Conservation (phyloP, 2,329 filamentous ascomycete species). For the Talaromyces pinophilus region DNA sequence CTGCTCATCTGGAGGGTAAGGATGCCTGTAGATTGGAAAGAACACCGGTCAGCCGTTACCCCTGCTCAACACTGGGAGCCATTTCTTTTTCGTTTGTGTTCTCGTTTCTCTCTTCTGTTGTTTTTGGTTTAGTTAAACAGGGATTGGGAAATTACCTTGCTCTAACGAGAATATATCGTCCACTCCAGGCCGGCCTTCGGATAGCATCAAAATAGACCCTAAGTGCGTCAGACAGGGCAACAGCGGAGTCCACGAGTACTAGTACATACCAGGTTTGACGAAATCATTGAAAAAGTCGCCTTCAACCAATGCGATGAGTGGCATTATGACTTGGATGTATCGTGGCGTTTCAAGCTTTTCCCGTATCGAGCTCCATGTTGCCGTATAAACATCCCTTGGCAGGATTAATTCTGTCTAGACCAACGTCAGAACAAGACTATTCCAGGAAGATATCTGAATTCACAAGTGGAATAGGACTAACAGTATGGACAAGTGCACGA, state of each 20-base stretch:
- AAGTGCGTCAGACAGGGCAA: background rate
- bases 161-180: constrained; percentile 72
- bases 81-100: background rate
- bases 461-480: constrained; percentile 33
- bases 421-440: background rate
- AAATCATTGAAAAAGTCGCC: constrained; percentile 79
- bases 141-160: constrained; percentile 56
- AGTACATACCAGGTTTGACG: constrained; percentile 68
- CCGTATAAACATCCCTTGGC: constrained; percentile 62
- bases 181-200: constrained; percentile 68
- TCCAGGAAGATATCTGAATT: background rate
- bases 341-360: constrained; percentile 40
- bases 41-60: constrained; percentile 3
- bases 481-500: constrained; percentile 70
- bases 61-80: background rate
- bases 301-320: constrained; percentile 69
- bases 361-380: constrained; percentile 57
- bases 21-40: constrained; percentile 54
- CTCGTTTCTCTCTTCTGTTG: background rate
- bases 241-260: background rate
- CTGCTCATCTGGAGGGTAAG: constrained; percentile 77
- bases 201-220: constrained; percentile 83
- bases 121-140: background rate
- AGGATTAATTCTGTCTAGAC: constrained; percentile 64
- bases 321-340: constrained; percentile 72